Percentiles rank a stretch among this genome's conserved stretches.
These are phyloP conservation scores for Isabelozyma rhagii DNA, from an alignment of 805 yeast species.

Conservation along the genomic window DNA sequence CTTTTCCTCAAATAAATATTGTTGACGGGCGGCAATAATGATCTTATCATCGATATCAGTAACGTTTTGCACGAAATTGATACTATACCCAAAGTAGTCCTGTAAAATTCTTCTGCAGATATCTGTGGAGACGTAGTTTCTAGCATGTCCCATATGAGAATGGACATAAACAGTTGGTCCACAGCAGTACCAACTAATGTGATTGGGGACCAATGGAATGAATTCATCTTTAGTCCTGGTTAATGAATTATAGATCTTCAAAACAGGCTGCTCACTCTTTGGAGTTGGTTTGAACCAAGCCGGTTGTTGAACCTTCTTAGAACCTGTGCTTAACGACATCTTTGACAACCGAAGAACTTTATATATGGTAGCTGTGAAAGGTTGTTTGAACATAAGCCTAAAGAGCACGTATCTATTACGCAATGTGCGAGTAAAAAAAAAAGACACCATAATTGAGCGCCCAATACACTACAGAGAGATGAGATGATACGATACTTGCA, in stretches of 20 bases:
- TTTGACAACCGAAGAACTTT: slow-evolving; percentile 4
- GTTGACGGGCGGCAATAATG: slow-evolving; percentile 91
- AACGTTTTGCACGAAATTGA: slow-evolving; percentile 89
- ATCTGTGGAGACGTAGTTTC: slow-evolving; percentile 93
- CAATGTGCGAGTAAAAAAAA: neutral
- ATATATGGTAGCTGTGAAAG: neutral
- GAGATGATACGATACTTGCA: no score
- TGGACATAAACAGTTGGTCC: slow-evolving; percentile 98
- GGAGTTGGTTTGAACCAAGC: slow-evolving; percentile 26
- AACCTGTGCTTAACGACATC: slow-evolving; percentile 19
- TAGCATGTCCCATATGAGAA: slow-evolving; percentile 97
- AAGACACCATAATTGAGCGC: neutral
- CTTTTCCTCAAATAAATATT: slow-evolving; percentile 68
- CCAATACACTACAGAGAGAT: neutral
- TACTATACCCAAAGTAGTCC: slow-evolving; percentile 88
- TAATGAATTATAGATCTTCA: slow-evolving; percentile 76
- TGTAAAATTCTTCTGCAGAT: slow-evolving; percentile 85
- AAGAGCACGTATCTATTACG: neutral
- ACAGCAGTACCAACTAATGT: slow-evolving; percentile 93
- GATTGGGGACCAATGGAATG: slow-evolving; percentile 60
- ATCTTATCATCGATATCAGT: slow-evolving; percentile 99
- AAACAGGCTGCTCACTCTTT: slow-evolving; percentile 17
- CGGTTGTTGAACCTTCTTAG: slow-evolving; percentile 29
- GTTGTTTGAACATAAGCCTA: slow-evolving; percentile 4
- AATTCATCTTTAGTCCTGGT: slow-evolving; percentile 80